Evolutionary conservation across 108 stramenopile species (phyloP).

Genomic region (Stephanodiscus minutulus): DNA sequence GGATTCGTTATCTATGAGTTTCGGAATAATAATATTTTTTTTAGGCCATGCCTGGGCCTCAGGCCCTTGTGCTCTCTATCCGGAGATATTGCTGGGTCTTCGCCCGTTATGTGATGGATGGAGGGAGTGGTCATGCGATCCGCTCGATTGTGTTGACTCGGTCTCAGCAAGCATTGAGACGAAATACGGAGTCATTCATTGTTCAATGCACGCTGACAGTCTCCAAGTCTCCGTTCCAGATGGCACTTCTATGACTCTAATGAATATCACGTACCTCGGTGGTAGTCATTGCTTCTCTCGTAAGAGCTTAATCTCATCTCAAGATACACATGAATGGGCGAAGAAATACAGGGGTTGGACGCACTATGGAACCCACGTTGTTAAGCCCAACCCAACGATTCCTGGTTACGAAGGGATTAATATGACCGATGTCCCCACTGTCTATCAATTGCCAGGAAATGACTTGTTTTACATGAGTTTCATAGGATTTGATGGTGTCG

Average conservation of each 20-base stretch:
- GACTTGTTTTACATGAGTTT: conserved; percentile 48
- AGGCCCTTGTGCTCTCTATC: conserved; percentile 41
- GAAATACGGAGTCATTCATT: conserved; percentile 20
- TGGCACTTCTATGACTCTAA: conserved; percentile 37
- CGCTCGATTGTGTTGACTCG: conserved; percentile 11
- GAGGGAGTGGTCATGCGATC: conserved; percentile 33
- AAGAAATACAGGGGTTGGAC: conserved; percentile 44
- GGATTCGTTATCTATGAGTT: background rate
- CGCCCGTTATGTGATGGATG: conserved; percentile 45
- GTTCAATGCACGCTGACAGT: conserved; percentile 7
- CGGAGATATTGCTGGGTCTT: conserved; percentile 40
- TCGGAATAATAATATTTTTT: background rate
- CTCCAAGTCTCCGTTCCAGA: conserved; percentile 29
- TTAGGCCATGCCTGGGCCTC: conserved; percentile 42
- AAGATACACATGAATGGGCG: conserved; percentile 30
- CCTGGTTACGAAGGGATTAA: conserved; percentile 28
- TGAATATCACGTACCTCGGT: conserved; percentile 19
- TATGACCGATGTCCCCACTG: conserved; percentile 53
- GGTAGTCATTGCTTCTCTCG: conserved; percentile 26
- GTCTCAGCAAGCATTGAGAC: conserved; percentile 17
- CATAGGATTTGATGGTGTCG: conserved; percentile 41
- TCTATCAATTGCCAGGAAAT: conserved; percentile 43
- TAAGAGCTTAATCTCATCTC: conserved; percentile 24
- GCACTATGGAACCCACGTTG: conserved; percentile 34
- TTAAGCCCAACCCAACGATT: conserved; percentile 28